Evolutionary conservation across 2,329 filamentous ascomycete genomes (phyloP).

Genomic region (Colletotrichum godetiae): DNA sequence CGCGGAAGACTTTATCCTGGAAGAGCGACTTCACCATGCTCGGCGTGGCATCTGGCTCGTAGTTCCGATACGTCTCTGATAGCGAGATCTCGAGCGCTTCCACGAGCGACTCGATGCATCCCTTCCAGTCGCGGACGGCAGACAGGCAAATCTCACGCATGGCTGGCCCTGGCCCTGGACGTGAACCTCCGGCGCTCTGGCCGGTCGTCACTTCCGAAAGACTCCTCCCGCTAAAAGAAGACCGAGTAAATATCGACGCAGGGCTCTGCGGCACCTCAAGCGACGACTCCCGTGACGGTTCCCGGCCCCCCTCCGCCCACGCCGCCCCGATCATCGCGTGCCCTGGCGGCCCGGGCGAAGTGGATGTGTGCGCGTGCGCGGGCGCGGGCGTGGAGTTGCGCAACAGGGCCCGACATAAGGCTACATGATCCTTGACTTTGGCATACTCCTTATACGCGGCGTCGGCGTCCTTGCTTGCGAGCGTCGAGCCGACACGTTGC

Average conservation of each 20-base stretch:
- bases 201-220: conserved; percentile 4
- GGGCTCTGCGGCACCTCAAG: conserved; percentile 4
- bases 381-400: not conserved
- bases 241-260: not conserved
- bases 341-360: not conserved
- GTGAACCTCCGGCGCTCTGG: conserved; percentile 36
- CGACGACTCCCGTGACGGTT: not conserved
- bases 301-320: not conserved
- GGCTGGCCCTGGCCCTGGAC: conserved; percentile 32
- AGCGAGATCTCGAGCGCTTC: conserved; percentile 55
- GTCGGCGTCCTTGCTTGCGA: conserved; percentile 52
- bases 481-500: conserved; percentile 48
- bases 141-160: conserved; percentile 45
- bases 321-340: not conserved
- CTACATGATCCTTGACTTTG: conserved; percentile 46
- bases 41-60: conserved; percentile 55
- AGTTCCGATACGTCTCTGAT: conserved; percentile 56
- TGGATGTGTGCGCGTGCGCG: not conserved
- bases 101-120: conserved; percentile 53
- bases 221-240: conserved; percentile 7
- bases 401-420: conserved; percentile 5
- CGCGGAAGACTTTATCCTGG: conserved; percentile 53
- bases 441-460: conserved; percentile 56
- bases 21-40: conserved; percentile 57
- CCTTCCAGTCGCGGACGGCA: conserved; percentile 58